A percentile compares a stretch with the other conserved stretches of the same genome.
These are phyloP conservation scores for Breviolum minutum DNA, from an alignment of 73 alveolate species.

Conservation along the genomic window DNA sequence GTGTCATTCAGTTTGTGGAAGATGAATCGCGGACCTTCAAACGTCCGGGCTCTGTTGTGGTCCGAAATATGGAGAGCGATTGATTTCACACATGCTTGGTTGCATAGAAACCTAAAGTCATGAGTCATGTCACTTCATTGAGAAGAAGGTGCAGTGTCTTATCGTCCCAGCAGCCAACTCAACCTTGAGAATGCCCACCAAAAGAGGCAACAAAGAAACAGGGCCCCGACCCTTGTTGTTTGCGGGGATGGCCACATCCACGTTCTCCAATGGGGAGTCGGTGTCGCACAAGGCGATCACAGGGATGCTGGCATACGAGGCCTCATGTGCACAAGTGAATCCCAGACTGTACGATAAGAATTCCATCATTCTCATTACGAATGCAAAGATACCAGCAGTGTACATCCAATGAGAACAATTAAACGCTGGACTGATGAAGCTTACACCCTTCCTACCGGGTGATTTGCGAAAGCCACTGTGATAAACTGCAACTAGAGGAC, in stretches of 20 bases:
- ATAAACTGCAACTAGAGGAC: conserved; percentile 8
- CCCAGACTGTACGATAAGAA: neutral
- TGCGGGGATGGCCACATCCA: conserved; percentile 99
- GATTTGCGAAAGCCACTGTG: too few species aligned
- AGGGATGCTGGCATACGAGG: conserved; percentile 98
- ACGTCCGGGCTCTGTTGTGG: neutral
- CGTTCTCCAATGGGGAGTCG: conserved; percentile 98
- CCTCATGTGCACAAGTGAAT: neutral
- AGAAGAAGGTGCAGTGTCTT: too few species aligned
- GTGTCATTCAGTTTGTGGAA: too few species aligned
- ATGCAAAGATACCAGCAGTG: too few species aligned
- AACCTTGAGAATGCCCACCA: too few species aligned
- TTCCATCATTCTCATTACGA: too few species aligned
- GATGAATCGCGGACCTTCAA: neutral
- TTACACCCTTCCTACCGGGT: neutral
- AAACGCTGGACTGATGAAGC: neutral
- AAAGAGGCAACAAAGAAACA: too few species aligned
- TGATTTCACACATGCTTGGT: too few species aligned
- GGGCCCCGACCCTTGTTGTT: conserved; percentile 79
- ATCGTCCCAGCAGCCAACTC: too few species aligned
- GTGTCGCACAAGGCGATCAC: conserved; percentile 98
- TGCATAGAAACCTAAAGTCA: too few species aligned
- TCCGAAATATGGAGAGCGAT: neutral
- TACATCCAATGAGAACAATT: neutral
- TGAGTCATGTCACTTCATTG: too few species aligned